A percentile compares a stretch with the other conserved stretches of the same genome.
phyloP scores from a whole-genome alignment of 2,329 filamentous ascomycete species.

The Monosporascus cannonballus region DNA sequence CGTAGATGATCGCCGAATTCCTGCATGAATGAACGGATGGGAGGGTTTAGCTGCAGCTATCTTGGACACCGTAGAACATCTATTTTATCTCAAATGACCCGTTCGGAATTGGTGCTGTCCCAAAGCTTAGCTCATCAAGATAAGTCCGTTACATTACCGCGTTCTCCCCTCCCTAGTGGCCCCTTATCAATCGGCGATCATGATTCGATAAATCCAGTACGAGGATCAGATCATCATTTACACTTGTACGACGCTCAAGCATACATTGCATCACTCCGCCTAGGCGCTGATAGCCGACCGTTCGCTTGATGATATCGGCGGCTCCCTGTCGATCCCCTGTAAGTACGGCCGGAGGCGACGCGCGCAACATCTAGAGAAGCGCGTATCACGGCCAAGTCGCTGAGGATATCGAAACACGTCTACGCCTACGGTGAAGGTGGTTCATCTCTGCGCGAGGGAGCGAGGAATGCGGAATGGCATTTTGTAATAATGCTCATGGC shows the following conservation, averaged over 20 bases:
- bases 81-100: no score
- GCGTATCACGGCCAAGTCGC: neutral
- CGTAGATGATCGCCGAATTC: neutral
- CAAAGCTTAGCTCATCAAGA: neutral
- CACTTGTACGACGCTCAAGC: neutral
- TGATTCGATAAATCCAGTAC: neutral
- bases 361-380: neutral
- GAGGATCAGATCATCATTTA: neutral
- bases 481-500: neutral
- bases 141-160: neutral
- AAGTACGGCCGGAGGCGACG: neutral
- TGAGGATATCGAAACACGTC: neutral
- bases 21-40: no score
- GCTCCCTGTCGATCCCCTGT: neutral
- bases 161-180: neutral
- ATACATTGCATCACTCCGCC: neutral
- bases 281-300: neutral
- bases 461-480: neutral
- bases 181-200: neutral
- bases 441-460: neutral
- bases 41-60: neutral
- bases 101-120: neutral
- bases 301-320: neutral
- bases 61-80: neutral
- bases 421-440: neutral